Base-by-base conservation (phyloP, 495 filamentous ascomycete genomes). In the Xylaria cubensis region DNA sequence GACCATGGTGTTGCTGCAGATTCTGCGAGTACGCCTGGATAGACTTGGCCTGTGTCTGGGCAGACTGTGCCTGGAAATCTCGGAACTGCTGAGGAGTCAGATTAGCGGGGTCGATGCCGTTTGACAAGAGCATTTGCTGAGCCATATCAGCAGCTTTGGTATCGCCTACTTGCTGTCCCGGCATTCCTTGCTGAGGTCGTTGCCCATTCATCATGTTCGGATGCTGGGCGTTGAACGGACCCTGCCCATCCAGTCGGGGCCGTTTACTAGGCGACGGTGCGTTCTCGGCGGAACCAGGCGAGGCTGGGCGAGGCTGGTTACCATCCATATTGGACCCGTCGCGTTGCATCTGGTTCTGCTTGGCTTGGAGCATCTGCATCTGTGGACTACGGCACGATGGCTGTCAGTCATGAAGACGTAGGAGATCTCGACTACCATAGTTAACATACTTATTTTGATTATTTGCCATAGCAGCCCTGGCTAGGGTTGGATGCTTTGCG, bases 251-350 rank as follows among this genome's bases (percentile, higher is more conserved):
- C 50, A 98, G 86, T 48, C 95, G 93, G n/a, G 90, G 92, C 76
- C 96, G 87, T 83, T 99, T 99, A 67, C 91, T 93, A 10, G 96
- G 95, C 29, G 96, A 98, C 7, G 94, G 92, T 39, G 93, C 93
- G 76, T 97, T 97, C 53, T 97, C 95, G 36, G 88, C 89, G 8
- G 92, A 90, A 39, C 91, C 89, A 7, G 94, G 94, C 46, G 93
- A 97, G 72, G 92, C 92, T 34, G 93, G 91, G 56, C 93, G 90
- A 76, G 92, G 88, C 71, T 88, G 91, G 81, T 91, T 93, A 82
- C 94, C 93, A 69, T 97, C 94, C 84, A 97, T 93, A 61, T 92
- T 92, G 8, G 94, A 94, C 63, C 92, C 92, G 64, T 95, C 92
- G 61, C 94, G 88, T 79, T 93, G 91, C 92, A 97, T 95, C 79